Percentiles rank a stretch among this genome's conserved stretches.
These are phyloP conservation scores for Sporothrix dimorphospora DNA, from an alignment of 2,329 filamentous ascomycete species.

Conservation along the genomic window DNA sequence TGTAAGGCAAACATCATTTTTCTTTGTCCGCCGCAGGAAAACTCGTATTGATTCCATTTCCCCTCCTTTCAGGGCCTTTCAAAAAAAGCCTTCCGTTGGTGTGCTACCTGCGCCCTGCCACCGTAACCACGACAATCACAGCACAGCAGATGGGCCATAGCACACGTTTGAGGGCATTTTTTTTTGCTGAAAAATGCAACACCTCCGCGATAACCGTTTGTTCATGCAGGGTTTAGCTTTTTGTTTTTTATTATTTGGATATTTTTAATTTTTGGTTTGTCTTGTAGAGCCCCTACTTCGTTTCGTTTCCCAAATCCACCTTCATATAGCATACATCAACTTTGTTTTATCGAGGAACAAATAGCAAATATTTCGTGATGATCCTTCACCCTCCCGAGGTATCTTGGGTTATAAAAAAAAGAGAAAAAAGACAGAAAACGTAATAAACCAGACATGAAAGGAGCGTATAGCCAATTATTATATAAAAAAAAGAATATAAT, in stretches of 20 bases:
- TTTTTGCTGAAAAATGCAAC: background rate
- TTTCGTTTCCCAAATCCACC: background rate
- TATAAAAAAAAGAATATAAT: conserved; percentile 3
- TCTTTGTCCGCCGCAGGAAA: conserved; percentile 3
- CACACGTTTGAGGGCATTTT: background rate
- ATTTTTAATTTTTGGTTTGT: background rate
- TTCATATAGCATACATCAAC: background rate
- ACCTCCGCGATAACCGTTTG: conserved; percentile 2
- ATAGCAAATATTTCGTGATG: background rate
- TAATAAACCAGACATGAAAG: background rate
- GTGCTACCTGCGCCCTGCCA: background rate
- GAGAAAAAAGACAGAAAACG: background rate
- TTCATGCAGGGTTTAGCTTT: background rate
- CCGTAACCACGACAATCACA: background rate
- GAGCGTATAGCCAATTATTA: background rate
- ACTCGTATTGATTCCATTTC: conserved; percentile 16
- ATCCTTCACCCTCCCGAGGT: conserved; percentile 8
- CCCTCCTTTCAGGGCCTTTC: background rate
- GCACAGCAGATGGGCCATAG: background rate
- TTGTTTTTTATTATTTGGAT: background rate
- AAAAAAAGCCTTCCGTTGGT: background rate
- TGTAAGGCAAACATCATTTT: background rate
- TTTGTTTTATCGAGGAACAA: background rate
- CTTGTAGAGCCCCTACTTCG: background rate
- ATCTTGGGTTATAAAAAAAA: background rate